These are phyloP conservation scores for Kandelia obovata DNA, from an alignment of 345 rosid species.

Conservation along the genomic window DNA sequence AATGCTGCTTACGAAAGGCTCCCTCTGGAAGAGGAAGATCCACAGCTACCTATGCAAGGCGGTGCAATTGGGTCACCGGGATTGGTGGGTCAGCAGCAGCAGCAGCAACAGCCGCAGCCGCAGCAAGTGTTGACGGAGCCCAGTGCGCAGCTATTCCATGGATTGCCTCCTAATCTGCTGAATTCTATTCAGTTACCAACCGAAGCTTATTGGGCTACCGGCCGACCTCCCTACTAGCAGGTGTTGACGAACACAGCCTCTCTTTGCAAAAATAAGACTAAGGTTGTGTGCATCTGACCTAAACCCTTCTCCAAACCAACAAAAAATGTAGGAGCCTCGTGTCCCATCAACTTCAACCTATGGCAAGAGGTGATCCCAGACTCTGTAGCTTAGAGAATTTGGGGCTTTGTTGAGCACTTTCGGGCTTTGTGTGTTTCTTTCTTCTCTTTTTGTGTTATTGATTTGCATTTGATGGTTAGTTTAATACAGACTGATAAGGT, in stretches of 20 bases:
- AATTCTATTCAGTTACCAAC: slow-evolving; percentile 77
- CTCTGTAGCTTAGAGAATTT: slow-evolving; percentile 36
- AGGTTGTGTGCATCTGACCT: too few species aligned
- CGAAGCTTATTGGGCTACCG: slow-evolving; percentile 81
- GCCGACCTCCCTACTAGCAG: slow-evolving; percentile 59
- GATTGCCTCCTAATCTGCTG: slow-evolving; percentile 84
- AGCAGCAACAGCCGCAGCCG: slow-evolving; percentile 48
- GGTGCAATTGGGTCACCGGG: slow-evolving; percentile 66
- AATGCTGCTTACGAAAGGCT: slow-evolving; percentile 98
- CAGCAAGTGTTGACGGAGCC: slow-evolving; percentile 53
- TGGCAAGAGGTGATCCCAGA: slow-evolving; percentile 9
- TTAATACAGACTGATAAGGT: slow-evolving; percentile 31
- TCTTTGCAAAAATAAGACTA: not conserved
- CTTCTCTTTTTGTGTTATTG: slow-evolving; percentile 7
- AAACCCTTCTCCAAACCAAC: too few species aligned
- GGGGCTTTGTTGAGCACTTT: slow-evolving; percentile 30
- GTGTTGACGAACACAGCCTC: too few species aligned
- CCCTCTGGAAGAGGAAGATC: slow-evolving; percentile 83
- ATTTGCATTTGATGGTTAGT: slow-evolving; percentile 31
- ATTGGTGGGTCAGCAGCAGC: slow-evolving; percentile 29
- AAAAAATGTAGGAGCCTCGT: not conserved
- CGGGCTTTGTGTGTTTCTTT: slow-evolving; percentile 30
- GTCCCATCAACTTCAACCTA: slow-evolving; percentile 21
- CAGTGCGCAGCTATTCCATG: slow-evolving; percentile 58
- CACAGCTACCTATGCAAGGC: slow-evolving; percentile 54